Base-by-base conservation (phyloP, 441 rosid species). In the Isatis lusitanica region DNA sequence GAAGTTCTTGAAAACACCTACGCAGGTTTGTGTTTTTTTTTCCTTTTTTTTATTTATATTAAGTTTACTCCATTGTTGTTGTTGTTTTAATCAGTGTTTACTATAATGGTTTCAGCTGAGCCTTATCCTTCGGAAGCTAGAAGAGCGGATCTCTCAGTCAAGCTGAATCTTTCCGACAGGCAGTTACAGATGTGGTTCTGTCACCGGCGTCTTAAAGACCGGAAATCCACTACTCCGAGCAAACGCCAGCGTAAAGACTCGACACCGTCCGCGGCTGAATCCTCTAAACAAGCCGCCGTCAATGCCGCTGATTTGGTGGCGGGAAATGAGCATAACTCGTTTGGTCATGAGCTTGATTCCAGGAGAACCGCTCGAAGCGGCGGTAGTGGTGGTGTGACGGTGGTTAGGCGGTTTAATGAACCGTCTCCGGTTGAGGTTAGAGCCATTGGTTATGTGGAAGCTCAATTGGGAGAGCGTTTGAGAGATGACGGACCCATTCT, bases 161-260 rank as follows among this genome's bases (percentile, higher is more conserved):
- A 86, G 63, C 78, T 88, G 65, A 89, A 85, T 55, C 83, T 88
- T 5, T 83, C 93, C 5, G 90, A 86, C 55, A 75, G 93, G 66
- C 93, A 88, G 76, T 59, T 88, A 69, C 93, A 86, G 85, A 88
- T 88, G 93, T 88, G 93, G 93, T 88, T 88, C 52, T 88, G 90
- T 77, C 93, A 86, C 84, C 82, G 93, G 61, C 78, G 89, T 2
- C 74, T 88, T 66, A 88, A 88, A 79, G 93, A 88, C 79, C 75
- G 89, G 71, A 88, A 88, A 80, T 68, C 79, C 2, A 66, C 82
- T 2, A 74, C 85, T 18, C 78, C 77, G 6, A 59, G 15, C 1
- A 85, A 84, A 80, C 91, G 87, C 65, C 84, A 75, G 59, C 78
- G 73, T 38, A 85, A 83, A 59, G 85, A 81, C 30, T 75, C 83